phyloP scores from a whole-genome alignment of 2,329 filamentous ascomycete species.

The Neofusicoccum sp. region DNA sequence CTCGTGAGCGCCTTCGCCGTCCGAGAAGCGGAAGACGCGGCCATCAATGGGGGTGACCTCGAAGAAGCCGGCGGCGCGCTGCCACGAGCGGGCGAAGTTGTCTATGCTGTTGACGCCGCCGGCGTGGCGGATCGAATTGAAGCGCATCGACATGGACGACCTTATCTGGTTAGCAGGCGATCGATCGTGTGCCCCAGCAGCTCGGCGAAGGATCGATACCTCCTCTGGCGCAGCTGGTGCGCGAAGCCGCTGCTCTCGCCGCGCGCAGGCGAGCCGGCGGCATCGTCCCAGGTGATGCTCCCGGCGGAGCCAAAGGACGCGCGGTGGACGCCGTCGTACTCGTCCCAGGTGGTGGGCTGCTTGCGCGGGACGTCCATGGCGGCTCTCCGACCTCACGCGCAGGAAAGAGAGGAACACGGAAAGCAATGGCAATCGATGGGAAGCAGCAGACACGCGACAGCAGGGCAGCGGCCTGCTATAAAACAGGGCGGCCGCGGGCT shows the following conservation, averaged over 20 bases:
- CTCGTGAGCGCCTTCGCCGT: conserved; percentile 51
- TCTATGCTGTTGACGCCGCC: conserved; percentile 93
- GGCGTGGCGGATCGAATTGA: conserved; percentile 63
- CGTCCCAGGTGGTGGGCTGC: conserved; percentile 50
- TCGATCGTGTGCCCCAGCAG: background rate
- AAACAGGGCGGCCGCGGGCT: conserved; percentile 5
- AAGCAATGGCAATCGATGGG: background rate
- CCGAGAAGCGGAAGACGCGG: conserved; percentile 66
- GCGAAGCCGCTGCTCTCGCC: conserved; percentile 31
- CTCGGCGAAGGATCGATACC: conserved; percentile 26
- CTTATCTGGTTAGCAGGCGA: conserved; percentile 27
- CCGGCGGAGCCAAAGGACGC: conserved; percentile 44
- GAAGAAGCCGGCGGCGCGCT: conserved; percentile 83
- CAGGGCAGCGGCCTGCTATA: conserved; percentile 7
- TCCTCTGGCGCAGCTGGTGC: conserved; percentile 39
- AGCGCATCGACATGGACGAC: conserved; percentile 54
- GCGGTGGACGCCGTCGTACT: conserved; percentile 47
- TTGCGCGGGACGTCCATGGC: conserved; percentile 42
- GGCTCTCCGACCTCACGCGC: background rate
- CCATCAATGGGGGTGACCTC: conserved; percentile 78
- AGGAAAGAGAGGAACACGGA: background rate
- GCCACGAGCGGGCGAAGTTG: conserved; percentile 91
- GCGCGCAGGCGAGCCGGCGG: conserved; percentile 28
- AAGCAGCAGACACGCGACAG: conserved; percentile 3
- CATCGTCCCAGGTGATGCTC: conserved; percentile 44